Conservation (phyloP, 1,284 basidiomycete genomes). For the Puccinia polysora region DNA sequence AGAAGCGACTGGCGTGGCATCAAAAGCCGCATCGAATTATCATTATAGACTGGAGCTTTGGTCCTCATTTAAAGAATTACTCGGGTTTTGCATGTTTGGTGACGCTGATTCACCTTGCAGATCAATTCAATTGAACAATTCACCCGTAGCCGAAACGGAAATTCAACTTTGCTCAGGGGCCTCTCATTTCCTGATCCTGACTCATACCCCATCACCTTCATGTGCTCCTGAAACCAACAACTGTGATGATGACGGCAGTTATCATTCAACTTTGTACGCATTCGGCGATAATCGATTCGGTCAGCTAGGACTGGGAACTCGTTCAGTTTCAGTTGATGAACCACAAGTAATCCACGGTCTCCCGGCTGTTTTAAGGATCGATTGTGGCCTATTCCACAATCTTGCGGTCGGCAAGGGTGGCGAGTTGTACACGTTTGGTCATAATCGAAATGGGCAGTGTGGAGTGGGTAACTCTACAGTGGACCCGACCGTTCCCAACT, state of each 20-base stretch:
- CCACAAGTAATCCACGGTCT: slow-evolving; percentile 6
- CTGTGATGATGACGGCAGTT: neutral
- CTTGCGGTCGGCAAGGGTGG: slow-evolving; percentile 17
- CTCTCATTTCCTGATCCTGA: slow-evolving; percentile 35
- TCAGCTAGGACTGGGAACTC: slow-evolving; percentile 26
- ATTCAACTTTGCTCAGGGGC: slow-evolving; percentile 30
- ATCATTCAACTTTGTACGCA: slow-evolving; percentile 17
- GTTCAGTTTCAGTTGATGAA: slow-evolving; percentile 1
- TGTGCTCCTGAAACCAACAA: neutral
- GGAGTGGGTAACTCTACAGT: slow-evolving; percentile 2
- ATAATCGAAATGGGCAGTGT: slow-evolving; percentile 36
- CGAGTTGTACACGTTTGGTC: slow-evolving; percentile 25
- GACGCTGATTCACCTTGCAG: neutral
- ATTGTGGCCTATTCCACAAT: slow-evolving; percentile 34
- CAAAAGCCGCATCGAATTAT: neutral
- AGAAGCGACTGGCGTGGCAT: neutral
- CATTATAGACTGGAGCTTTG: slow-evolving; percentile 28
- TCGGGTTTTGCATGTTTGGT: neutral
- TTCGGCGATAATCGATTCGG: slow-evolving; percentile 41
- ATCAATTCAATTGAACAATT: neutral
- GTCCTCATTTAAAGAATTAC: slow-evolving; percentile 23
- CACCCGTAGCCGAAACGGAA: slow-evolving; percentile 6
- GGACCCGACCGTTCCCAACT: slow-evolving; percentile 9
- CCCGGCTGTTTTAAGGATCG: neutral
- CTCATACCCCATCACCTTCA: slow-evolving; percentile 2